These are phyloP conservation scores for Backusella tarrabulga DNA, from an alignment of 192 early-diverging fungal genomes.

Conservation along the genomic window DNA sequence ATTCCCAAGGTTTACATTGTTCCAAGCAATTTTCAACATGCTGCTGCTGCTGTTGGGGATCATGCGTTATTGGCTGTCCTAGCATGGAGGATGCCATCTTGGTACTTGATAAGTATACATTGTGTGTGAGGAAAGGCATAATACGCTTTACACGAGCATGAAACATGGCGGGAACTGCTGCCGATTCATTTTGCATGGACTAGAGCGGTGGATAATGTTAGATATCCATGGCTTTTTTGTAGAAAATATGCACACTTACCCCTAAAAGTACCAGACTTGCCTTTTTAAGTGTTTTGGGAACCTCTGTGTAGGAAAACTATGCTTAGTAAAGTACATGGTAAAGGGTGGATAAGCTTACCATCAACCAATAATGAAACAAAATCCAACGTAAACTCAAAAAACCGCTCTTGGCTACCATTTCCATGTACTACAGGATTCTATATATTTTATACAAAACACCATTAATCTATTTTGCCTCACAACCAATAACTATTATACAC, in stretches of 20 bases:
- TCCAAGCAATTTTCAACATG: slow-evolving; percentile 29
- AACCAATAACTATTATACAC: background rate
- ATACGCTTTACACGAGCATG: slow-evolving; percentile 48
- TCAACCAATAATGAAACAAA: slow-evolving; percentile 53
- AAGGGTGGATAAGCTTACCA: slow-evolving; percentile 17
- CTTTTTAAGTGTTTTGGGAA: slow-evolving; percentile 44
- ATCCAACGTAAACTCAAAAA: slow-evolving; percentile 57
- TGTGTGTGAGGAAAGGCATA: slow-evolving; percentile 52
- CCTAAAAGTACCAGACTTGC: slow-evolving; percentile 38
- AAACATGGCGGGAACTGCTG: slow-evolving; percentile 46
- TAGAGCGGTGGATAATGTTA: background rate
- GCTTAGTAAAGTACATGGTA: background rate
- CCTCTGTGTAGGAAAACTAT: slow-evolving; percentile 12
- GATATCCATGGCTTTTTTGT: background rate
- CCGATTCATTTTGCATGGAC: slow-evolving; percentile 22
- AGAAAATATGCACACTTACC: slow-evolving; percentile 20
- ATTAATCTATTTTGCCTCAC: background rate
- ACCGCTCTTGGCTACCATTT: slow-evolving; percentile 49
- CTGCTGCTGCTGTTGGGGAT: slow-evolving; percentile 17
- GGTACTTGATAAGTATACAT: slow-evolving; percentile 50
- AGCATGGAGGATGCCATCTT: slow-evolving; percentile 28
- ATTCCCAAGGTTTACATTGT: slow-evolving; percentile 53
- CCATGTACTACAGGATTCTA: slow-evolving; percentile 50
- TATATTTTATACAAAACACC: background rate
- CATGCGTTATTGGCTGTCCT: slow-evolving; percentile 12